A percentile compares a stretch with the other conserved stretches of the same genome.
These are phyloP conservation scores for Mycena kentingensis DNA, from an alignment of 768 basidiomycete genomes.

Conservation along the genomic window DNA sequence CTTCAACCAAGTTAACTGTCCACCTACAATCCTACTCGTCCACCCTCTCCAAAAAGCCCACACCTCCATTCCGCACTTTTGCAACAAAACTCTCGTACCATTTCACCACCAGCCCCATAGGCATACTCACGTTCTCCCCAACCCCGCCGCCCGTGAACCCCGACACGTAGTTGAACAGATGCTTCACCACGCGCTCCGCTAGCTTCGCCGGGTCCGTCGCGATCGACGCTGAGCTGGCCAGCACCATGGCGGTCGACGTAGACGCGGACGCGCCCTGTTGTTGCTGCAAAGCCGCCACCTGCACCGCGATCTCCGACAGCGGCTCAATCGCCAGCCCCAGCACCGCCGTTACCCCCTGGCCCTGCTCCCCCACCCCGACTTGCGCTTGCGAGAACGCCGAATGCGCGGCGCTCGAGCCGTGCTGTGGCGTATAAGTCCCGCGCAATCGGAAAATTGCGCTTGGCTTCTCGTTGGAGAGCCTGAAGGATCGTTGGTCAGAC, in stretches of 20 bases:
- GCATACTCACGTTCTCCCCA: constrained; percentile 55
- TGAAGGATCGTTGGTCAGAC: constrained; percentile 29
- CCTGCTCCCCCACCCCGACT: constrained; percentile 23
- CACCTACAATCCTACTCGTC: constrained; percentile 27
- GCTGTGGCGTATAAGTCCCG: constrained; percentile 53
- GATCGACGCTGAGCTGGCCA: constrained; percentile 22
- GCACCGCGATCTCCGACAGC: constrained; percentile 56
- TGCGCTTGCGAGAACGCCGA: constrained; percentile 39
- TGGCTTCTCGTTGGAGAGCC: constrained; percentile 88
- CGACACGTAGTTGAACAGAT: constrained; percentile 75
- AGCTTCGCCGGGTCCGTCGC: constrained; percentile 52
- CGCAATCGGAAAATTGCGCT: constrained; percentile 86
- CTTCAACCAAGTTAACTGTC: not conserved
- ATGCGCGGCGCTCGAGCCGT: constrained; percentile 36
- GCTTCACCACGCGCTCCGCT: constrained; percentile 70
- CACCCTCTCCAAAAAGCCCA: constrained; percentile 60
- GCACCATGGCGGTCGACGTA: not conserved
- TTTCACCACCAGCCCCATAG: constrained; percentile 61
- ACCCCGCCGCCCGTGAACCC: constrained; percentile 56
- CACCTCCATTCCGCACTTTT: constrained; percentile 61
- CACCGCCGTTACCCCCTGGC: constrained; percentile 62
- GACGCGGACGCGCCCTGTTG: constrained; percentile 21
- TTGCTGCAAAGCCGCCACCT: constrained; percentile 53
- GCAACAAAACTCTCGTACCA: constrained; percentile 72
- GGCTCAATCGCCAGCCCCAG: constrained; percentile 85